Conservation (phyloP, 23 red algal genomes). For the Gracilaria gracilis region DNA sequence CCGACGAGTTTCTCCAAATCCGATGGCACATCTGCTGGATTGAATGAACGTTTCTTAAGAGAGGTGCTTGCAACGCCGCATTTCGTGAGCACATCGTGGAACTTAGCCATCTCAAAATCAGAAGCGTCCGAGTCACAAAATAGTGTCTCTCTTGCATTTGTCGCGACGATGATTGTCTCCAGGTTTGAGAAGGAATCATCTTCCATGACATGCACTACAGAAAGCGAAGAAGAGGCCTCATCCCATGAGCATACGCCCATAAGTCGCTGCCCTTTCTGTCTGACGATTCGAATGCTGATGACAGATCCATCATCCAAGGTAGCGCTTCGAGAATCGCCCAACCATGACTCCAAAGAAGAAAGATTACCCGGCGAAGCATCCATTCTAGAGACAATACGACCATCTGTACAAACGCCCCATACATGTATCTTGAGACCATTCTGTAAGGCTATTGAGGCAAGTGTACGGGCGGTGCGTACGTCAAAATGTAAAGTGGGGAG, state of each 20-base stretch:
- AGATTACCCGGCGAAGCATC: constrained; percentile 46
- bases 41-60: constrained; percentile 59
- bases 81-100: constrained; percentile 52
- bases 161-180: constrained; percentile 57
- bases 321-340: neutral
- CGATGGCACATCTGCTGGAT: constrained; percentile 26
- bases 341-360: constrained; percentile 5
- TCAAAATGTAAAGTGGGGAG: constrained; percentile 50
- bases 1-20: constrained; percentile 73
- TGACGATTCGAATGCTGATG: constrained; percentile 51
- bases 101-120: constrained; percentile 59
- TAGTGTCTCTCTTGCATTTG: constrained; percentile 61
- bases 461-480: constrained; percentile 39
- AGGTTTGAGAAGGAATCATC: constrained; percentile 69
- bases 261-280: constrained; percentile 2
- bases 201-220: constrained; percentile 51
- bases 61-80: constrained; percentile 62
- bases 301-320: constrained; percentile 57
- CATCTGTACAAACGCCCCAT: constrained; percentile 39
- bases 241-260: constrained; percentile 68
- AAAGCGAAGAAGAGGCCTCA: constrained; percentile 17
- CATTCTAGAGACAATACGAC: constrained; percentile 22
- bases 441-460: constrained; percentile 40
- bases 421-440: constrained; percentile 57
- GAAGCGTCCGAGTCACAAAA: constrained; percentile 52